A percentile compares a stretch with the other conserved stretches of the same genome.
phyloP scores from a whole-genome alignment of 2,329 filamentous ascomycete species.

The Pseudogymnoascus sp. region DNA sequence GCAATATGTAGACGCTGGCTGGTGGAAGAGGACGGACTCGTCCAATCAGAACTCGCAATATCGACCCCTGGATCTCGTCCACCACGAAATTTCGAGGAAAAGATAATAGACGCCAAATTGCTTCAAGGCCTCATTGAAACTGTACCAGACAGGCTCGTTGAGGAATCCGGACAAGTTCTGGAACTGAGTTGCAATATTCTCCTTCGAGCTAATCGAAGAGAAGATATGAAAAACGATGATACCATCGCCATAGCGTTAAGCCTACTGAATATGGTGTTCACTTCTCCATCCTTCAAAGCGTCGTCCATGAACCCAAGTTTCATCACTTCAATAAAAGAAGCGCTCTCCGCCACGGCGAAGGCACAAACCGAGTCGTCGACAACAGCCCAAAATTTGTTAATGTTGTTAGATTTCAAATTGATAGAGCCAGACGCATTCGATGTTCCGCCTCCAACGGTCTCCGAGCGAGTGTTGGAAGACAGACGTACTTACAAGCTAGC shows the following conservation, averaged over 20 bases:
- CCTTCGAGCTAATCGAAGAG: slow-evolving; percentile 15
- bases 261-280: slow-evolving; percentile 51
- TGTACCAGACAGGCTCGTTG: slow-evolving; percentile 54
- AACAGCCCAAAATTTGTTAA: slow-evolving; percentile 47
- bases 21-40: slow-evolving; percentile 16
- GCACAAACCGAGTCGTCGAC: slow-evolving; percentile 36
- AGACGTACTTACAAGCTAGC: slow-evolving; percentile 53
- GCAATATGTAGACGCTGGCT: slow-evolving; percentile 51
- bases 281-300: slow-evolving; percentile 45
- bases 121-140: slow-evolving; percentile 57
- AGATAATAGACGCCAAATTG: slow-evolving; percentile 50
- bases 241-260: slow-evolving; percentile 47
- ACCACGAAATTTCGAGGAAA: slow-evolving; percentile 33
- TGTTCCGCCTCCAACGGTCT: slow-evolving; percentile 32
- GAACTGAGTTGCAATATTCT: slow-evolving; percentile 55
- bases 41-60: slow-evolving; percentile 19
- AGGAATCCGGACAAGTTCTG: slow-evolving; percentile 54
- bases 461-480: slow-evolving; percentile 44
- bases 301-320: slow-evolving; percentile 33
- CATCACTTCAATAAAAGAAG: slow-evolving; percentile 39
- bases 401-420: slow-evolving; percentile 44
- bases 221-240: slow-evolving; percentile 38
- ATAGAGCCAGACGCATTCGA: slow-evolving; percentile 19
- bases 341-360: slow-evolving; percentile 35
- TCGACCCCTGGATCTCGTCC: not conserved